Base-by-base conservation (phyloP, 352 stramenopile genomes). In the Globisporangium megalacanthum region DNA sequence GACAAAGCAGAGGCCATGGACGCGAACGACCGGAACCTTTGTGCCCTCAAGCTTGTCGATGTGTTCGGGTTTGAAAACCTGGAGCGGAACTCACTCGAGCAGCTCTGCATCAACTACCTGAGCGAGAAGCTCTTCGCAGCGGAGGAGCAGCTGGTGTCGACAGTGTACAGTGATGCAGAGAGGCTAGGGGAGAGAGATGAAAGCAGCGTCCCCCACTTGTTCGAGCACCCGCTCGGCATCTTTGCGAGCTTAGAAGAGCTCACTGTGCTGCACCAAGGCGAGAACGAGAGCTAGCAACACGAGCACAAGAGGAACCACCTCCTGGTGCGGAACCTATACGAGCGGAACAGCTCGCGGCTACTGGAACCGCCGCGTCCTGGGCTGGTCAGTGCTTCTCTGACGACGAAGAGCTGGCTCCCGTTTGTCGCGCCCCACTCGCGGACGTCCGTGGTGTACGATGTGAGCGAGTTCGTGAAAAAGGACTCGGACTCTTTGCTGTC, bases 81-180 rank as follows among this genome's bases (percentile, higher is more conserved):
- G n/a, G 14, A 53, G 20, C 52, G 60, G 31, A 90, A 90, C 60
- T 92, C 82, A 20, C 66, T 90, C 37, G 82, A 87, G 66, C 82
- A 92, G 51, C 68, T 92, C 0, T 90, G 79, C 48, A 88, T 92
- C 55, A 92, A 92, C 53, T 92, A 88, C 60, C 55, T 88, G 60
- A 90, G 72, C n/a, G 82, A 92, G 33, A 92, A 90, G 48, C 68
- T 92, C 10, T 81, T 81, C 20, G 60, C 58, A 6, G 73, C 65
- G 11, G 77, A 89, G 25, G 42, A 66, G 29, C 56, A 67, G 22
- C 19, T 68, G 7, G 35, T 74, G 9, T 20, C 46, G 4, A 41
- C 20, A 7, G 37, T 45, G 17, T 61, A 68, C 22, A 13, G 22
- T 13, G 42, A 7, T 2, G 51, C 17, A 15, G 10, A 29, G 7